These are phyloP conservation scores for Backusella luteola DNA, from an alignment of 192 early-diverging fungal genomes.

Conservation along the genomic window DNA sequence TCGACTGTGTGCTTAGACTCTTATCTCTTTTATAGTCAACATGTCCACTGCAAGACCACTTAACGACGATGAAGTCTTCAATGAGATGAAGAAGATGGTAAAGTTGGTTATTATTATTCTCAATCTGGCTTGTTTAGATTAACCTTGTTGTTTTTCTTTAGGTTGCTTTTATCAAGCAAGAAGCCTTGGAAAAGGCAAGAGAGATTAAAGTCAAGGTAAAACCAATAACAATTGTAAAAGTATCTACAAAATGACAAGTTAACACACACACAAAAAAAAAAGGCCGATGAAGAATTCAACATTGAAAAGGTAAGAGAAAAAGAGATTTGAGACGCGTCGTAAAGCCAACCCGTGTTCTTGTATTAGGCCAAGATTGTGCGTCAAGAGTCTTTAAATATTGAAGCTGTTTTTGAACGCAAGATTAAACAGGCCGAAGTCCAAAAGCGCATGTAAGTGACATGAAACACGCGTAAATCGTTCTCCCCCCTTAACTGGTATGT, in stretches of 20 bases:
- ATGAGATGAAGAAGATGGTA: conserved; percentile 99
- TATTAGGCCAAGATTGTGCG: conserved; percentile 92
- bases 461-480: neutral
- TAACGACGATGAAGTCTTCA: conserved; percentile 93
- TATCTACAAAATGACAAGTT: neutral
- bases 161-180: conserved; percentile 98
- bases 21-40: neutral
- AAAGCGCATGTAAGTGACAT: conserved; percentile 76
- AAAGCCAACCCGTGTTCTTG: neutral
- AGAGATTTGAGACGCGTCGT: neutral
- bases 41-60: conserved; percentile 51
- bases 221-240: neutral
- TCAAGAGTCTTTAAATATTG: conserved; percentile 95
- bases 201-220: conserved; percentile 96
- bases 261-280: neutral
- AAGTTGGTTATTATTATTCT: neutral
- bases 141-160: conserved; percentile 24
- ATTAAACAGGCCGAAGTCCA: conserved; percentile 96
- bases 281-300: conserved; percentile 99
- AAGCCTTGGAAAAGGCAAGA: conserved; percentile 96
- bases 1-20: neutral
- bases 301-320: conserved; percentile 80
- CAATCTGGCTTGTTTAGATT: neutral
- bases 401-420: conserved; percentile 94
- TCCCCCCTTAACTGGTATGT: neutral